These are phyloP conservation scores for Kwoniella dejecticola DNA, from an alignment of 768 basidiomycete species.

Conservation along the genomic window DNA sequence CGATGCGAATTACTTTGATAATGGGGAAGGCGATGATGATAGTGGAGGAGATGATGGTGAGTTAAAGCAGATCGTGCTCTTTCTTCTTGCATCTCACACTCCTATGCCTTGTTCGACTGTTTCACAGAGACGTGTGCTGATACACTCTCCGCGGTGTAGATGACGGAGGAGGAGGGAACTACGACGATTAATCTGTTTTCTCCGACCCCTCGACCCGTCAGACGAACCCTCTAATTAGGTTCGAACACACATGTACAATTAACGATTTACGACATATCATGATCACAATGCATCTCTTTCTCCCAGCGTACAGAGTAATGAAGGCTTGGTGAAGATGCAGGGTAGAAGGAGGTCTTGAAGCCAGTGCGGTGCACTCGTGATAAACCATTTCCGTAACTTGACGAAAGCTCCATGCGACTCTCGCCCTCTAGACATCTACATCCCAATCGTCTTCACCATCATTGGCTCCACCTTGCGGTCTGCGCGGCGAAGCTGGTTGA, in stretches of 20 bases:
- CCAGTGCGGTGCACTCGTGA: too few relatives aligned
- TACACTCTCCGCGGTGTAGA: too few relatives aligned
- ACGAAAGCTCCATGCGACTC: too few relatives aligned
- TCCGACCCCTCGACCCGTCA: too few relatives aligned
- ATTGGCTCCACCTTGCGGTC: not conserved
- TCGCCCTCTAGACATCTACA: constrained; percentile 9
- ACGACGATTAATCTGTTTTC: constrained; percentile 26
- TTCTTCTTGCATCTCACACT: not conserved
- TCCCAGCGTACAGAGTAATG: too few relatives aligned
- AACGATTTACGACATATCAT: not conserved
- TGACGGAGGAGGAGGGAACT: constrained; percentile 28
- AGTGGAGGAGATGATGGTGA: constrained; percentile 46
- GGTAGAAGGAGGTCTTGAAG: too few relatives aligned
- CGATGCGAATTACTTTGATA: constrained; percentile 52
- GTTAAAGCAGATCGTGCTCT: not conserved
- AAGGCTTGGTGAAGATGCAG: too few relatives aligned
- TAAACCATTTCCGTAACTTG: too few relatives aligned
- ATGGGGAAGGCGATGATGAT: constrained; percentile 52
- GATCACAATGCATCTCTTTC: constrained; percentile 7
- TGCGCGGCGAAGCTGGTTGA: not conserved
- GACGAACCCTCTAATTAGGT: too few relatives aligned
- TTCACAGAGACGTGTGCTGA: too few relatives aligned
- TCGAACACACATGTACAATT: not conserved
- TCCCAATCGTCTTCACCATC: constrained; percentile 22
- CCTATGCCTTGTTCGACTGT: not conserved